Base-by-base conservation (phyloP, 495 filamentous ascomycete genomes). In the Daldinia bambusicola region DNA sequence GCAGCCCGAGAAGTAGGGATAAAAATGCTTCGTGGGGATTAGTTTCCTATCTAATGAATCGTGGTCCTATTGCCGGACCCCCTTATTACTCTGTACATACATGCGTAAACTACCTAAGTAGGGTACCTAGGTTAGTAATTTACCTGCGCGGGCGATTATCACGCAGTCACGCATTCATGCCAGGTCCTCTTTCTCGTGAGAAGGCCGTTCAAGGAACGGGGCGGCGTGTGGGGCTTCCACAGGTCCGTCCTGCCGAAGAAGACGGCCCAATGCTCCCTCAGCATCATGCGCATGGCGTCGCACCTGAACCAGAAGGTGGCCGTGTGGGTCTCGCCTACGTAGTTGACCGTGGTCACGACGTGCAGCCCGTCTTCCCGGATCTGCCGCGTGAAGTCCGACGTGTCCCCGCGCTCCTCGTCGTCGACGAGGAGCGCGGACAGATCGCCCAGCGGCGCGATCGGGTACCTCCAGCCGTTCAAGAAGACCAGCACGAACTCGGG, bases 261-360 rank as follows among this genome's bases (percentile, higher is more conserved):
- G 2, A 51, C 70, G 59, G 58, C 22, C 78, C 78, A 76, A 48
- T 69, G 38, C 63, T 69, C 70, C 52, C 61, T 58, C 69, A 68
- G 16, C 67, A 76, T 63, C 30, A 32, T 8, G 26, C 75, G 51
- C 9, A 80, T 56, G 40, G 74, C 69, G 55, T 80, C 77, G 48
- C 62, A 75, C 38, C 70, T 72, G 51, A 78, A 37, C 76, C 74
- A 77, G 38, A 78, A 76, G 18, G 63, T 71, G 1, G 75, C 77
- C 16, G 66, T 71, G 2, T 26, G 20, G 13, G 51, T 69, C 51
- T 26, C n/a, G 37, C 18, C 9, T 26, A 63, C 61, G 71, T 71
- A 80, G 10, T 59, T 55, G 48, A 81, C 73, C 4, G 77, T 66
- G 18, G 71, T 71, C 8, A 78, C 8, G 20, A 76, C 63, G 8